Conservation (phyloP, 2,329 filamentous ascomycete genomes). For the Epichloe gansuensis region DNA sequence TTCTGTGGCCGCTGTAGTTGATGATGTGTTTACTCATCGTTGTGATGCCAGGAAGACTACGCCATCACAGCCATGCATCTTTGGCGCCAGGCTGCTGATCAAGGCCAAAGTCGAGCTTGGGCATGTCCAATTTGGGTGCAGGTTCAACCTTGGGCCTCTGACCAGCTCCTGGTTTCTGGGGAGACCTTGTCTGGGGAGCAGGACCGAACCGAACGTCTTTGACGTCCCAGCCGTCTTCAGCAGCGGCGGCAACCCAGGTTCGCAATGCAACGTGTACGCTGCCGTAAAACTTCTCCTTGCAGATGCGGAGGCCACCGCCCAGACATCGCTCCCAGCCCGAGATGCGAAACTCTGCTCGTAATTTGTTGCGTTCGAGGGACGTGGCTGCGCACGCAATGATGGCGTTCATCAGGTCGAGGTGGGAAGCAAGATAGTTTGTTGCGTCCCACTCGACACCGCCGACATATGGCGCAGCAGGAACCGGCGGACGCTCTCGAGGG, state of each 20-base stretch:
- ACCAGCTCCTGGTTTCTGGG: slow-evolving; percentile 21
- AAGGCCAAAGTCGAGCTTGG: slow-evolving; percentile 39
- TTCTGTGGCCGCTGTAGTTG: background rate
- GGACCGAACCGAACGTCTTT: slow-evolving; percentile 68
- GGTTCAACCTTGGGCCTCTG: slow-evolving; percentile 38
- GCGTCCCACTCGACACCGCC: slow-evolving; percentile 98
- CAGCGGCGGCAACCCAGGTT: slow-evolving; percentile 81
- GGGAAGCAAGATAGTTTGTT: slow-evolving; percentile 87
- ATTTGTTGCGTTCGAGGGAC: slow-evolving; percentile 54
- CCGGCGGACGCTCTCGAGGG: slow-evolving; percentile 73
- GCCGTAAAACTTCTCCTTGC: slow-evolving; percentile 96
- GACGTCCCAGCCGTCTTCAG: slow-evolving; percentile 80
- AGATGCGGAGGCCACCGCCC: slow-evolving; percentile 72
- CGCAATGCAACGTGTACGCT: slow-evolving; percentile 79
- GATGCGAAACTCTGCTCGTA: slow-evolving; percentile 66
- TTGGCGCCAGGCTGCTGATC: slow-evolving; percentile 19
- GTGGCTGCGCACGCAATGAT: slow-evolving; percentile 72
- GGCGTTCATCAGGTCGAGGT: slow-evolving; percentile 86
- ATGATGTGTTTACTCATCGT: too few relatives aligned
- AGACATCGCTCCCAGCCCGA: slow-evolving; percentile 89
- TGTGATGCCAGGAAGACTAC: background rate
- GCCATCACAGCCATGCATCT: slow-evolving; percentile 20
- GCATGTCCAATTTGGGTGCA: slow-evolving; percentile 50
- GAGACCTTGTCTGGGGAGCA: slow-evolving; percentile 18
- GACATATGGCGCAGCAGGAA: slow-evolving; percentile 89